Evolutionary conservation across 139 green algal species (phyloP).

Genomic region (Deuterostichococcus epilithicus): DNA sequence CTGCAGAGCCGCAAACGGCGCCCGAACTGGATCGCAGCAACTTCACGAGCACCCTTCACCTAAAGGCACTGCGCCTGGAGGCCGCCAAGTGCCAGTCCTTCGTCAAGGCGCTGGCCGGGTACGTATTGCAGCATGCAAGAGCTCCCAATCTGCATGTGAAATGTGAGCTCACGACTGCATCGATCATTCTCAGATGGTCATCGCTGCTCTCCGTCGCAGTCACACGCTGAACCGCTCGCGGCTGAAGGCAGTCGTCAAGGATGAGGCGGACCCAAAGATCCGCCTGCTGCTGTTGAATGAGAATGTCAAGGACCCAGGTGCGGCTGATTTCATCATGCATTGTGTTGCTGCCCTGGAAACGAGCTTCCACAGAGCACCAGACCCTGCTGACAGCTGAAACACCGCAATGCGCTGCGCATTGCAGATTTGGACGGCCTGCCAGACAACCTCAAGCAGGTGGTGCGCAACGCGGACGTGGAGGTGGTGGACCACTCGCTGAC

Average conservation of each 20-base stretch:
- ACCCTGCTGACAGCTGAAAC: not conserved
- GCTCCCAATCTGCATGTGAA: not conserved
- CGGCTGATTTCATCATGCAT: not conserved
- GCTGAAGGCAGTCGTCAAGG: conserved; percentile 53
- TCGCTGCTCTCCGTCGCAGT: conserved; percentile 25
- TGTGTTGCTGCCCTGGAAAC: not conserved
- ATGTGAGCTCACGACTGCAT: conserved; percentile 4
- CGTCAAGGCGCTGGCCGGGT: conserved; percentile 48
- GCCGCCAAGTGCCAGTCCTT: conserved; percentile 47
- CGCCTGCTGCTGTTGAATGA: conserved; percentile 70
- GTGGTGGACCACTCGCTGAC: conserved; percentile 26
- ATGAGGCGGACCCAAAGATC: conserved; percentile 24
- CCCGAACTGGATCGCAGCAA: conserved; percentile 26
- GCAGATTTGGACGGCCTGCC: conserved; percentile 5
- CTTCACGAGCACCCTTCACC: conserved; percentile 37
- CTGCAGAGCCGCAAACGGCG: not conserved
- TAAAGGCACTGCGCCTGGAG: conserved; percentile 57
- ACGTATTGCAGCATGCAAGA: not conserved
- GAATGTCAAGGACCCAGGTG: conserved; percentile 17
- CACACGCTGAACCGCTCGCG: conserved; percentile 64
- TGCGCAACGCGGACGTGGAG: conserved; percentile 13
- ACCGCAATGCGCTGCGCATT: conserved; percentile 4
- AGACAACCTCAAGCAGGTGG: conserved; percentile 9
- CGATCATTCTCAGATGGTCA: not conserved
- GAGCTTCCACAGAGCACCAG: not conserved